Evolutionary conservation across 768 basidiomycete genomes (phyloP), one percentile per base, ranked within the genome.

Genomic region (Suillus paluster): DNA sequence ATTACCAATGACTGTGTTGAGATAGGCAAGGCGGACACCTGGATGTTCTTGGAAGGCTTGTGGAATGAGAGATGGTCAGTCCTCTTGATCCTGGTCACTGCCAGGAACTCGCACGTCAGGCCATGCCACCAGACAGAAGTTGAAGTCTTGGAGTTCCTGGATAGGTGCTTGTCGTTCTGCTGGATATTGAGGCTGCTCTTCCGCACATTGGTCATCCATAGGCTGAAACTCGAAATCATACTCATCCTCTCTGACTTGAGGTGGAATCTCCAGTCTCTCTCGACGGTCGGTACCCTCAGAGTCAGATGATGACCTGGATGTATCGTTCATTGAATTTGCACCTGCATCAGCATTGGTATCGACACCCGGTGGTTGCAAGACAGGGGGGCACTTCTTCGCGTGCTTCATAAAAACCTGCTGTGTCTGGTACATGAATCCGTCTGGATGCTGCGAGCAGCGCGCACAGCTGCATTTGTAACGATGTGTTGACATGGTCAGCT

Each of bases 1-100:
- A 38, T 67, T 67, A 38, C 38, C 55, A 5, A 57, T 55, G 11
- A 67, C 66, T n/a, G n/a, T n/a, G n/a, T n/a, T n/a, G n/a, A n/a
- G n/a, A n/a, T n/a, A n/a, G n/a, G n/a, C n/a, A n/a, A 21, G 66
- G 7, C 66, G 36, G 42, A 67, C 62, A 38, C 50, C 46, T 23
- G 64, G 39, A 8, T 10, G 33, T 36, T 65, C 65, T 17, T 45
- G 21, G 44, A 45, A 45, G 21, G 52, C 52, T 23, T n/a, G 14
- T 33, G 21, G 30, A n/a, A 54, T 4, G 7, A 54, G 30, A 11
- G 27, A 54, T 4, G 15, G 52, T 9, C 21, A 14, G 7, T 54
- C 52, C 33, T 33, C 52, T 8, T 33, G 30, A 54, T 54, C 52
- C 21, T 38, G 52, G 27, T 54, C 52, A 23, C 19, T 30, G 33